These are phyloP conservation scores for Sanghuangporus sanghuang DNA, from an alignment of 1,284 basidiomycete genomes.

Conservation along the genomic window DNA sequence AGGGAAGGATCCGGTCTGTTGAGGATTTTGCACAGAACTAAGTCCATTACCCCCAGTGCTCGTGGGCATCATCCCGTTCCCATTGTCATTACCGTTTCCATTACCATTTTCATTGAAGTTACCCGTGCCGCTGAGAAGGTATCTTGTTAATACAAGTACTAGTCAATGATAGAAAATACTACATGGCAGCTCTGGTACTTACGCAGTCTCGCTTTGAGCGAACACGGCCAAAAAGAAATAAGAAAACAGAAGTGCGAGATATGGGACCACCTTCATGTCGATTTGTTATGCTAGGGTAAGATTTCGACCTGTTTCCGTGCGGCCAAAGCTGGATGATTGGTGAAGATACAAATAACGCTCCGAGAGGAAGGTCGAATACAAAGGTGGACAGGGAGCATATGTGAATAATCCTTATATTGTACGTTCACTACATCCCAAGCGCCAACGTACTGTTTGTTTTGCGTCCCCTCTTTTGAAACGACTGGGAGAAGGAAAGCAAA, in stretches of 20 bases:
- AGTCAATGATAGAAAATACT: too few species aligned
- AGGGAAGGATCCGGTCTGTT: too few species aligned
- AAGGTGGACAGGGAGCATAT: neutral
- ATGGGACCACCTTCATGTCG: neutral
- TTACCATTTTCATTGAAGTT: neutral
- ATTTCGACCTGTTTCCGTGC: neutral
- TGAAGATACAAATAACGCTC: neutral
- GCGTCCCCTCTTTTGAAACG: too few species aligned
- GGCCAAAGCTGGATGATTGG: neutral
- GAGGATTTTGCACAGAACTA: neutral
- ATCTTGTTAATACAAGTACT: neutral
- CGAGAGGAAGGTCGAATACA: neutral
- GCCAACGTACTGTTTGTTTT: neutral
- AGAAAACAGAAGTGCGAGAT: constrained; percentile 1
- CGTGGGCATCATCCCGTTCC: neutral
- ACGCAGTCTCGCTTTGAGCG: neutral
- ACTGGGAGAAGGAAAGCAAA: too few species aligned
- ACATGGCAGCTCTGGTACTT: neutral
- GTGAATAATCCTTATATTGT: neutral
- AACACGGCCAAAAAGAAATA: neutral
- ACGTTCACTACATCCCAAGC: neutral
- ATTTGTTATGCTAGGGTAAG: neutral
- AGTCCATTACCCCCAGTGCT: neutral
- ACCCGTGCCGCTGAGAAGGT: neutral
- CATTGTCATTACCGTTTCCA: neutral